Percentiles rank a stretch among this genome's conserved stretches.
These are phyloP conservation scores for Leccinum subgranulosum DNA, from an alignment of 768 basidiomycete species.

Conservation along the genomic window DNA sequence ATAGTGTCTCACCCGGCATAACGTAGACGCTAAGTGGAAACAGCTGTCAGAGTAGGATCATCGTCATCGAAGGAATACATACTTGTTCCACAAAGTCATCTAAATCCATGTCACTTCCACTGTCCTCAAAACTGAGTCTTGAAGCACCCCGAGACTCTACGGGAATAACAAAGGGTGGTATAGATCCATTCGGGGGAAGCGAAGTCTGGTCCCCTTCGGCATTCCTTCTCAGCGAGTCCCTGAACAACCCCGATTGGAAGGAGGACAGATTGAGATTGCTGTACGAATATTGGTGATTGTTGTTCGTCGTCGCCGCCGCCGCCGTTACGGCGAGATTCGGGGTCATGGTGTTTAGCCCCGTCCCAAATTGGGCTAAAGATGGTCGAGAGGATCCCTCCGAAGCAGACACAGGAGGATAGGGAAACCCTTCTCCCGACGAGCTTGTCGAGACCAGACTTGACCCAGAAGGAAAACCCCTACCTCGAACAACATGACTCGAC, in stretches of 20 bases:
- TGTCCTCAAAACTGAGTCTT: conserved; percentile 20
- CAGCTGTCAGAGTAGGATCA: conserved; percentile 2
- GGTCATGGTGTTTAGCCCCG: not conserved
- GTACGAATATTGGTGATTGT: conserved; percentile 25
- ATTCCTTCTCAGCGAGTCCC: conserved; percentile 30
- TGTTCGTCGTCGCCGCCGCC: conserved; percentile 4
- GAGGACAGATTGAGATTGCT: conserved; percentile 29
- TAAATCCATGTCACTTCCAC: conserved; percentile 27
- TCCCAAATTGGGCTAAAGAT: conserved; percentile 7
- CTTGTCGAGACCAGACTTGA: conserved; percentile 13
- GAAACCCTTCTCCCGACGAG: conserved; percentile 17
- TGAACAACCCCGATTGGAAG: conserved; percentile 32
- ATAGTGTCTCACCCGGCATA: conserved; percentile 24
- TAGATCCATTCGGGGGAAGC: conserved; percentile 8
- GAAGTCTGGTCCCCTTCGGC: conserved; percentile 22
- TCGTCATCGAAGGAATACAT: not conserved
- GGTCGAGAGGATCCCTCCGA: conserved; percentile 3
- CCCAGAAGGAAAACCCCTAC: conserved; percentile 14
- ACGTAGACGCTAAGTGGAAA: conserved; percentile 20
- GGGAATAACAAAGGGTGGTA: not conserved
- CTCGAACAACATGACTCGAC: conserved; percentile 13
- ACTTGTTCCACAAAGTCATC: conserved; percentile 18
- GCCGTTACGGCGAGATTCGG: not conserved
- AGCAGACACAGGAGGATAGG: not conserved
- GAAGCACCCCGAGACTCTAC: conserved; percentile 14